Percentiles rank a stretch among this genome's conserved stretches.
phyloP scores from a whole-genome alignment of 371 early-diverging fungal genomes.

The Gilbertella persicaria region DNA sequence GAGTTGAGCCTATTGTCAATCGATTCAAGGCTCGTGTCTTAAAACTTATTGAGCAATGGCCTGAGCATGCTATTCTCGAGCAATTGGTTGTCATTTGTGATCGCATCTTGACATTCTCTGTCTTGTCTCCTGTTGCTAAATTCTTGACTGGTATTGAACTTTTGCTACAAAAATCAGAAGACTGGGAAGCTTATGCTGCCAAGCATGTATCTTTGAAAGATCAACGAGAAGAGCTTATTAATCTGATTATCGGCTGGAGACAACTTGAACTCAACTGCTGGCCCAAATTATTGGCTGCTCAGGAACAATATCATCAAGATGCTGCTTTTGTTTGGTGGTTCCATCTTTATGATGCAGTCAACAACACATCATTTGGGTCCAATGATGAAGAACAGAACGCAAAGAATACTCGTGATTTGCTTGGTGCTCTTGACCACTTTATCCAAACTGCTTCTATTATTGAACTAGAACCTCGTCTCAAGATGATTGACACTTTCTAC shows the following conservation, averaged over 20 bases:
- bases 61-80: slow-evolving; percentile 87
- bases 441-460: slow-evolving; percentile 79
- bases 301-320: slow-evolving; percentile 70
- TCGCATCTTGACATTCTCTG: slow-evolving; percentile 76
- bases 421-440: slow-evolving; percentile 79
- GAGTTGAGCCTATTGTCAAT: slow-evolving; percentile 63
- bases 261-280: slow-evolving; percentile 90
- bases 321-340: slow-evolving; percentile 87
- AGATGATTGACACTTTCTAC: slow-evolving; percentile 75
- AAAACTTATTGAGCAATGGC: slow-evolving; percentile 78
- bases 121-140: slow-evolving; percentile 87
- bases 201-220: slow-evolving; percentile 77
- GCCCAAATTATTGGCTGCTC: slow-evolving; percentile 82
- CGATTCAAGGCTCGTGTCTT: slow-evolving; percentile 66
- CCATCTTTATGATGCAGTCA: slow-evolving; percentile 71
- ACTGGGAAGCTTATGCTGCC: slow-evolving; percentile 94
- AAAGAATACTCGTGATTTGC: slow-evolving; percentile 39
- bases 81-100: slow-evolving; percentile 69
- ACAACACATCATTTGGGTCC: slow-evolving; percentile 34
- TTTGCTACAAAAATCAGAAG: slow-evolving; percentile 84
- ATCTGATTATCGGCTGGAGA: slow-evolving; percentile 87
- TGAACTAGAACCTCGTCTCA: slow-evolving; percentile 79
- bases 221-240: slow-evolving; percentile 73
- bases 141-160: slow-evolving; percentile 89
- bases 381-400: slow-evolving; percentile 28